phyloP scores from a whole-genome alignment of 768 basidiomycete genomes.

The Lactarius indigo region DNA sequence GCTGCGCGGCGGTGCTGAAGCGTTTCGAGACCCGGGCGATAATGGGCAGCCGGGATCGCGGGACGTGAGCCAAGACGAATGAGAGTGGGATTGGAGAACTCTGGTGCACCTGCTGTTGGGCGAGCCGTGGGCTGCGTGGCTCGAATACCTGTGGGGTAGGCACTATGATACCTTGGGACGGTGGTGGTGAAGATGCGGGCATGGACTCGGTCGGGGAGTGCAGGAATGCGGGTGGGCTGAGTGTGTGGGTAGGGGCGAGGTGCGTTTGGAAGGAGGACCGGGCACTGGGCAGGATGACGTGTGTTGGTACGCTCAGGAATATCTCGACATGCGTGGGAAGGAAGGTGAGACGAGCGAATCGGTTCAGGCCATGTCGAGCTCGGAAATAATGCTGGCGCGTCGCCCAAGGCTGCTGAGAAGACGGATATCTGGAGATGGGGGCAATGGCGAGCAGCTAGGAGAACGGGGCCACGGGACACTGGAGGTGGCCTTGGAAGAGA shows the following conservation, averaged over 20 bases:
- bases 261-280: not conserved
- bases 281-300: not conserved
- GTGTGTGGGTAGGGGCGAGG: conserved; percentile 7
- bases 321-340: not conserved
- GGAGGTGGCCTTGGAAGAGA: conserved; percentile 1
- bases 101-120: conserved; percentile 6
- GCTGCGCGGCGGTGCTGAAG: conserved; percentile 28
- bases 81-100: conserved; percentile 18
- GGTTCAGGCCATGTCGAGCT: not conserved
- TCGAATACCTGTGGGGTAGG: not conserved
- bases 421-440: conserved; percentile 26
- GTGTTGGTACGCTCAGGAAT: not conserved
- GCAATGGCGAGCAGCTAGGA: conserved; percentile 23
- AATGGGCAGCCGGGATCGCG: conserved; percentile 25
- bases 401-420: conserved; percentile 26
- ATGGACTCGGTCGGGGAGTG: not conserved
- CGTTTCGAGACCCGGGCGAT: conserved; percentile 29
- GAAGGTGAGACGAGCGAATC: conserved; percentile 1
- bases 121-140: conserved; percentile 1
- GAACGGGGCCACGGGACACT: conserved; percentile 9
- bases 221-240: conserved; percentile 17
- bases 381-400: conserved; percentile 24
- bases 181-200: no score
- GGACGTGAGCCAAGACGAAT: conserved; percentile 25
- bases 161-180: not conserved